Evolutionary conservation across 805 yeast species (phyloP), one percentile per base, ranked within the genome.

Genomic region (Wickerhamomyces ciferrii): DNA sequence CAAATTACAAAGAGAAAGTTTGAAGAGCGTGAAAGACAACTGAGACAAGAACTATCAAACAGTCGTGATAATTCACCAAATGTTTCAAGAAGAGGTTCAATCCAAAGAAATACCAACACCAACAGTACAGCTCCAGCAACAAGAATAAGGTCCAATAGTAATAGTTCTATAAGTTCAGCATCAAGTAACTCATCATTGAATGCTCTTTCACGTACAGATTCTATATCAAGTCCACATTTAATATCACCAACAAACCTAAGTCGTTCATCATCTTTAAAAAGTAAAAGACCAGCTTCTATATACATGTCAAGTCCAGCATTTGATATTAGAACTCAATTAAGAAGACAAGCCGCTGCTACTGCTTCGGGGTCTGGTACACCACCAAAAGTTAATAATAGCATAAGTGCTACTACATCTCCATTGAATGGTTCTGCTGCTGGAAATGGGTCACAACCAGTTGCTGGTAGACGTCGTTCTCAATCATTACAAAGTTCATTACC

Each of bases 271-370:
- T 53, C 60, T 2, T 13, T 51, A 1, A 49, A 53, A 36, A 43
- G 55, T 10, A 37, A 39, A 42, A 51, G 60, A 41, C 59, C 62
- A n/a, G 47, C 50, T 4, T 54, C 59, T 2, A 42, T 53, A 2
- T 48, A 53, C 35, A 49, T 52, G 43, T 55, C 60, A 5, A 53
- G 51, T 38, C 55, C 60, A 2, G 61, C 62, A 1, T 59, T 59
- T 48, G 63, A 59, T 44, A 58, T 59, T 32, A 49, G 63, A 50
- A 47, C 60, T 5, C 55, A 59, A 25, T 9, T 58, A 44, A 50
- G 56, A 43, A 50, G 62, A 46, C 61, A 58, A 40, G 59, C 53
- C 9, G 52, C 53, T 2, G 48, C 48, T 13, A 42, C 49, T 11
- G 23, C 46, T 7, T 25, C 46, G 13, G 27, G 39, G 10, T 25